A percentile compares a stretch with the other conserved stretches of the same genome.
These are phyloP conservation scores for Umbelopsis ramanniana DNA, from an alignment of 192 early-diverging fungal genomes.

Conservation along the genomic window DNA sequence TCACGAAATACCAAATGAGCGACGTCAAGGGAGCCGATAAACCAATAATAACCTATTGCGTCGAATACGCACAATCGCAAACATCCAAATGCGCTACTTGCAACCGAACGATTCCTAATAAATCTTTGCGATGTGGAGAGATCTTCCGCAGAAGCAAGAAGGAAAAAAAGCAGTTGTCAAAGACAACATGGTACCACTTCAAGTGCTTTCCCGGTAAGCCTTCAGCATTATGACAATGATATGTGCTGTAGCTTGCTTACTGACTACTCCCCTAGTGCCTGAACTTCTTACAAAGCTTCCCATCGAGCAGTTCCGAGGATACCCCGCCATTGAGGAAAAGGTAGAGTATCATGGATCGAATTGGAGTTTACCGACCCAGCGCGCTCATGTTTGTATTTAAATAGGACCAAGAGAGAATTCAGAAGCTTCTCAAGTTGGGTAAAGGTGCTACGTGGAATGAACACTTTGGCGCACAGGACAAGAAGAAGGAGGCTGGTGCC, in stretches of 20 bases:
- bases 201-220: constrained; percentile 45
- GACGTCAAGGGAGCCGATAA: background rate
- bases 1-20: background rate
- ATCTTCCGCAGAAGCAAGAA: constrained; percentile 50
- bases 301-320: constrained; percentile 52
- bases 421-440: constrained; percentile 44
- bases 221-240: background rate
- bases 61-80: constrained; percentile 51
- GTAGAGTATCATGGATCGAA: constrained; percentile 20
- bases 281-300: constrained; percentile 50
- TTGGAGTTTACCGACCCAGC: background rate
- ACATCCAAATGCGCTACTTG: constrained; percentile 48
- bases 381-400: background rate
- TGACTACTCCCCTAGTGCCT: constrained; percentile 38
- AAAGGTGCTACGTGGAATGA: constrained; percentile 40
- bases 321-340: constrained; percentile 46
- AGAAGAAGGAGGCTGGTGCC: constrained; percentile 5
- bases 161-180: constrained; percentile 56
- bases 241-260: background rate
- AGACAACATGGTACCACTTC: constrained; percentile 55
- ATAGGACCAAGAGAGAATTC: constrained; percentile 49
- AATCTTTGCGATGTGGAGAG: constrained; percentile 48
- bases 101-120: constrained; percentile 50
- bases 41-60: constrained; percentile 46
- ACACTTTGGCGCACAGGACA: constrained; percentile 14